Conservation (phyloP, 208 protist genomes). For the Tritrichomonas foetus region DNA sequence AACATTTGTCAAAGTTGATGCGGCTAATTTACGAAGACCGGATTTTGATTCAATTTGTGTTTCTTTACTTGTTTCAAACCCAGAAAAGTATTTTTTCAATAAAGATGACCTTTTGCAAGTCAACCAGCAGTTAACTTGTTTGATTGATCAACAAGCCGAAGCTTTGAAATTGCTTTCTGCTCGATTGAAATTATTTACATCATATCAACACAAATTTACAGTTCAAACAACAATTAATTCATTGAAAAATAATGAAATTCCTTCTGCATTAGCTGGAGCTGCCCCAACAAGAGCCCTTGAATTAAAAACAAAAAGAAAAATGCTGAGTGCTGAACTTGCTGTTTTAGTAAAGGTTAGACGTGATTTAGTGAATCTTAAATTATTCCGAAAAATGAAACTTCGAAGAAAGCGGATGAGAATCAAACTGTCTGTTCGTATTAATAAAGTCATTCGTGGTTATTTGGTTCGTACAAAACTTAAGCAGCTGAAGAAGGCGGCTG, state of each 20-base stretch:
- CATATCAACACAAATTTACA: neutral
- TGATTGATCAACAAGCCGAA: neutral
- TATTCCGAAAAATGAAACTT: neutral
- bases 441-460: neutral
- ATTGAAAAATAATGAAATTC: neutral
- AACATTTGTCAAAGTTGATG: slow-evolving; percentile 28
- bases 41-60: neutral
- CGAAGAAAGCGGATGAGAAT: neutral
- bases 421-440: neutral
- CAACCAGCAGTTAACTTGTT: neutral
- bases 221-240: neutral
- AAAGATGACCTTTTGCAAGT: neutral
- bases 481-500: neutral
- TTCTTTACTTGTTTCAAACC: slow-evolving; percentile 24
- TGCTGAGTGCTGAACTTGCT: neutral
- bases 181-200: neutral
- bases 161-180: neutral
- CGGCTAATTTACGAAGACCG: neutral
- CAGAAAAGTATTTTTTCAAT: neutral
- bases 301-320: neutral
- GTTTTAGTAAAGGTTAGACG: neutral
- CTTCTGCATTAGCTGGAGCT: neutral
- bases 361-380: neutral
- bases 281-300: neutral
- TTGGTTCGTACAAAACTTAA: neutral